These are phyloP conservation scores for Neurospora africana DNA, from an alignment of 495 filamentous ascomycete species.

Conservation along the genomic window DNA sequence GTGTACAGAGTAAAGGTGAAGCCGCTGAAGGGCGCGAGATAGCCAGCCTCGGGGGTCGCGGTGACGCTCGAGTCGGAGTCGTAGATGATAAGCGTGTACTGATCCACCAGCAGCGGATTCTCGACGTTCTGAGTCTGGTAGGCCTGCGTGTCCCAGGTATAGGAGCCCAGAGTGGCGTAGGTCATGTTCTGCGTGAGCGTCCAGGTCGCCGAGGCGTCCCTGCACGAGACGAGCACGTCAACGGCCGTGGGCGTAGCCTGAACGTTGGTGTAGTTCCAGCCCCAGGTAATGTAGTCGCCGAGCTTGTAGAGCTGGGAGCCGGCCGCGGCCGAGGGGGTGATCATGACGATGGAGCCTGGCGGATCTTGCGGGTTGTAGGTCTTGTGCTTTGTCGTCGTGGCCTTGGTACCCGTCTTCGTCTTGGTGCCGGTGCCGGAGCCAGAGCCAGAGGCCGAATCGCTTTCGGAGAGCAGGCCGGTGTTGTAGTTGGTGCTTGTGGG, in stretches of 20 bases:
- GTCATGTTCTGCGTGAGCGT: slow-evolving; percentile 46
- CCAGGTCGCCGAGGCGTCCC: slow-evolving; percentile 32
- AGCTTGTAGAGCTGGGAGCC: slow-evolving; percentile 77
- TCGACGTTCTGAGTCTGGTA: slow-evolving; percentile 52
- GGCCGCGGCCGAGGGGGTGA: slow-evolving; percentile 51
- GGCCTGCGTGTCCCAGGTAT: slow-evolving; percentile 68
- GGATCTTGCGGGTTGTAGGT: slow-evolving; percentile 50
- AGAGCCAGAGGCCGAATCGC: slow-evolving; percentile 3
- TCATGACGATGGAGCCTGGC: slow-evolving; percentile 70
- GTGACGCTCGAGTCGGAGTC: slow-evolving; percentile 56
- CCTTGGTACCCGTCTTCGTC: slow-evolving; percentile 17
- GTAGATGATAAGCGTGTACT: slow-evolving; percentile 77
- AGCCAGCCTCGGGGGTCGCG: slow-evolving; percentile 57
- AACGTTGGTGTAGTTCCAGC: slow-evolving; percentile 92
- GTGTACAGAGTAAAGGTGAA: slow-evolving; percentile 78
- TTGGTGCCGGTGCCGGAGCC: slow-evolving; percentile 12
- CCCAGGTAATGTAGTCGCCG: slow-evolving; percentile 73
- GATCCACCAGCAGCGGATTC: slow-evolving; percentile 53
- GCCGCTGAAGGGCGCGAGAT: slow-evolving; percentile 52
- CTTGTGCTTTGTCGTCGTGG: slow-evolving; percentile 34
- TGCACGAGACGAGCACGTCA: slow-evolving; percentile 75
- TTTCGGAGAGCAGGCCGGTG: slow-evolving; percentile 15
- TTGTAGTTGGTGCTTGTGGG: slow-evolving; percentile 10
- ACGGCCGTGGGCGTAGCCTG: slow-evolving; percentile 64
- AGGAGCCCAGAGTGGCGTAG: slow-evolving; percentile 29